Base-by-base conservation (phyloP, 345 rosid species). In the Punica granatum region DNA sequence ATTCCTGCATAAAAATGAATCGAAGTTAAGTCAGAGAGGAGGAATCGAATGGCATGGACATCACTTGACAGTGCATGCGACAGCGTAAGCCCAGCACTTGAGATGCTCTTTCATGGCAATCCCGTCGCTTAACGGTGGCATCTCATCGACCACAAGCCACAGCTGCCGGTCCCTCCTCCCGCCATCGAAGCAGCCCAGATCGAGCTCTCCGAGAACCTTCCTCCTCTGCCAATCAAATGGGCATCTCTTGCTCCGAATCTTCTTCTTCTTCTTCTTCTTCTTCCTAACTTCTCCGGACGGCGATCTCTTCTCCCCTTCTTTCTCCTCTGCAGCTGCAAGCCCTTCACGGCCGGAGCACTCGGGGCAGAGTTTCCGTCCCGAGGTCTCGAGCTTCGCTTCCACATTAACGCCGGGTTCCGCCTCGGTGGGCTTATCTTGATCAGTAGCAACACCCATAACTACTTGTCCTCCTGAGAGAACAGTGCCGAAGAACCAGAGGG, bases 101-200 rank as follows among this genome's bases (percentile, higher is more conserved):
- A 86, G 85, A 30, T 82, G 87, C 69, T 81, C 74, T 67, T 83
- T 84, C 92, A 86, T 86, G 78, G 87, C 88, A 67, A 77, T 32
- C 12, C 81, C 80, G 48, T 86, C 87, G 63, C 79, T 63, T 32
- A 81, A 64, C 26, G 91, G 77, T 2, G 86, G 91, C 81, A 84
- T 82, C 67, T 76, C 66, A 35, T 56, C 53, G 15, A 46, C 53
- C 8, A 76, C 59, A 33, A n/a, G 59, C 48, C 56, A 46, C 7
- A 46, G 53, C 4, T 3, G 23, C 10, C 14, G 44, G 14, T 41
- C 44, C 14, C 44, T 34, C 48, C 60, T 49, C 39, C 36, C 11
- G 14, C 67, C 46, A 15, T 75, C 70, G 19, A 73, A n/a, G n/a
- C n/a, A 56, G 1, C 74, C 78, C 69, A 70, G 23, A 56, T 73